Base-by-base conservation (phyloP, 768 basidiomycete species). In the Pleurotus sapidus region DNA sequence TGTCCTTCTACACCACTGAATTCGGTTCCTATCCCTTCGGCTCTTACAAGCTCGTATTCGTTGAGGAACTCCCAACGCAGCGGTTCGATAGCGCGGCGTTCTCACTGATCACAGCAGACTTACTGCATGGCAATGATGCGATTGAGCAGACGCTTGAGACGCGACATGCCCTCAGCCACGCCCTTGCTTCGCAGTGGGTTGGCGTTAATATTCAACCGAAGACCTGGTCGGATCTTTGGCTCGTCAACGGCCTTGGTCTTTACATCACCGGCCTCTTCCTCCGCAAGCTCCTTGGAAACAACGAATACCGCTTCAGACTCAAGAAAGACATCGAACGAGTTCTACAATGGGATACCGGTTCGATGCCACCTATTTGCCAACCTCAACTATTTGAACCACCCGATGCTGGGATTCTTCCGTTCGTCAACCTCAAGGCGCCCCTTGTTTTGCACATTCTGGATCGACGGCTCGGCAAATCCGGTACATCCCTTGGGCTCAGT, bases 301-400 rank as follows among this genome's bases (percentile, higher is more conserved):
- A 98, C 76, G 97, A 99, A 68, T 98, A 96, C 66, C 84, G 97
- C 4, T 98, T 93, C 71, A 82, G 93, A 56, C 72, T 99, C 65
- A 95, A 95, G 77, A 94, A 94, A 70, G 97, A 99, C 68, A 96
- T 98, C 85, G 87, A 93, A 63, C 88, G 94, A 17, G 90, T 96
- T 50, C 78, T 94, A 18, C 88, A 89, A 60, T 83, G 86, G 76
- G 97, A 99, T 68, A 84, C 87, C 43, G 95, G 96, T 24, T 77
- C 79, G 7, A 91, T 95, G 85, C 89, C 90, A 39, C 97, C 97
- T 4, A 87, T 99, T 58, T 98, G 95, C 68, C 91, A 95, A 65
- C 95, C 96, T 1, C 88, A 90, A 59, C 78, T 86, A 58, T 71
- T 84, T 34, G 91, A 94, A 60, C 93, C 95, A 2, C 95, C 95